Evolutionary conservation across 495 filamentous ascomycete species (phyloP).

Genomic region (Umbilicaria muhlenbergii): DNA sequence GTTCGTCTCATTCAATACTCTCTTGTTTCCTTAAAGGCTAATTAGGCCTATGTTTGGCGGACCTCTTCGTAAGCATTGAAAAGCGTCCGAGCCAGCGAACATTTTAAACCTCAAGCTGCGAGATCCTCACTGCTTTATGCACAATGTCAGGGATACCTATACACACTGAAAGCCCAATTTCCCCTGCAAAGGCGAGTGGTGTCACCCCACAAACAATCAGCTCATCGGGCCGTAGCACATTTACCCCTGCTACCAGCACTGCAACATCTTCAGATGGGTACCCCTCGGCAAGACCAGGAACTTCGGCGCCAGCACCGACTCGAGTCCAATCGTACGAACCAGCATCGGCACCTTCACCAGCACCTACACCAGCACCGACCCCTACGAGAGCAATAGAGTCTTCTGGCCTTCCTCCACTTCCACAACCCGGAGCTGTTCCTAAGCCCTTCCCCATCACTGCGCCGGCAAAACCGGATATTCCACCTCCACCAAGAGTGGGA

Average conservation of each 20-base stretch:
- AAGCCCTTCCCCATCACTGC: slow-evolving; percentile 14
- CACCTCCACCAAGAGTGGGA: slow-evolving; percentile 40
- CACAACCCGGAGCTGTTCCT: slow-evolving; percentile 44
- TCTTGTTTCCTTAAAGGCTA: slow-evolving; percentile 10
- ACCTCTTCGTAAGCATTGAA: background rate
- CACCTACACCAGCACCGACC: slow-evolving; percentile 17
- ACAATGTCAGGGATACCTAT: slow-evolving; percentile 43
- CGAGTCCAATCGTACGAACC: slow-evolving; percentile 1
- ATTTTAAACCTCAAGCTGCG: background rate
- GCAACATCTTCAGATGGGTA: slow-evolving; percentile 1
- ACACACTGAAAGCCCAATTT: slow-evolving; percentile 44
- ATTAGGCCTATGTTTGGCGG: background rate
- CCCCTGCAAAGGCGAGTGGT: slow-evolving; percentile 32
- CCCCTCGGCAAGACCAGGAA: slow-evolving; percentile 6
- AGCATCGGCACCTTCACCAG: slow-evolving; percentile 11
- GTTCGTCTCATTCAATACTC: too few species aligned
- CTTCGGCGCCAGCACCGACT: slow-evolving; percentile 7
- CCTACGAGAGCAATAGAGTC: slow-evolving; percentile 16
- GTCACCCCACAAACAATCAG: slow-evolving; percentile 32
- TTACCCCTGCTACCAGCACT: slow-evolving; percentile 17
- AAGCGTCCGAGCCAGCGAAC: background rate
- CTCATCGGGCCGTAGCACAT: slow-evolving; percentile 13
- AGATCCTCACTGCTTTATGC: slow-evolving; percentile 2
- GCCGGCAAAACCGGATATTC: slow-evolving; percentile 16
- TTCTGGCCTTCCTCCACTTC: slow-evolving; percentile 31